phyloP scores from a whole-genome alignment of 1,139 yeast genomes.

The Sugiyamaella neomexicana region DNA sequence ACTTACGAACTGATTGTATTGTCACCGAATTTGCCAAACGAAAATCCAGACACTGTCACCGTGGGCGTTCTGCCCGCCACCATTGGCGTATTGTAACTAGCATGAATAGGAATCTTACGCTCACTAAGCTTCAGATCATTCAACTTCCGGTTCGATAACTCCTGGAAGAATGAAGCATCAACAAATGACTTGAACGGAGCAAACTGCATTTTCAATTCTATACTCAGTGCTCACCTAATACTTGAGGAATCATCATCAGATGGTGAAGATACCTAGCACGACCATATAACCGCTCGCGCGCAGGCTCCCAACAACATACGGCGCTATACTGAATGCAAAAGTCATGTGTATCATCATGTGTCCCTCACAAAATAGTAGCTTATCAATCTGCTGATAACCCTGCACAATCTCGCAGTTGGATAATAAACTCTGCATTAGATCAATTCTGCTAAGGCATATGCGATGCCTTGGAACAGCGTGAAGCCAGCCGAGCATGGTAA shows the following conservation, averaged over 20 bases:
- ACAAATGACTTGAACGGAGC: conserved; percentile 68
- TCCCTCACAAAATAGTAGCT: background rate
- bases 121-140: conserved; percentile 64
- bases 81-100: conserved; percentile 49
- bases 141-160: conserved; percentile 64
- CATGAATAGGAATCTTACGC: conserved; percentile 45
- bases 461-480: too few species aligned
- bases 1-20: conserved; percentile 18
- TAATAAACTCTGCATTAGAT: conserved; percentile 1
- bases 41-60: conserved; percentile 27
- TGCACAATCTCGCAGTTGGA: background rate
- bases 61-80: conserved; percentile 33
- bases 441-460: background rate
- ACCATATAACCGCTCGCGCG: background rate
- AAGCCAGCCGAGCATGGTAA: too few species aligned
- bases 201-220: conserved; percentile 37
- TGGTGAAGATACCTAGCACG: background rate
- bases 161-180: conserved; percentile 83
- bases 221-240: background rate
- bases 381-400: background rate
- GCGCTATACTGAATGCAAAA: background rate
- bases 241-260: background rate
- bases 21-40: conserved; percentile 28
- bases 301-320: conserved; percentile 2
- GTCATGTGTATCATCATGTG: conserved; percentile 2